Evolutionary conservation across 352 stramenopile genomes (phyloP), one percentile per base, ranked within the genome.

Genomic region (Pseudoperonospora humuli): DNA sequence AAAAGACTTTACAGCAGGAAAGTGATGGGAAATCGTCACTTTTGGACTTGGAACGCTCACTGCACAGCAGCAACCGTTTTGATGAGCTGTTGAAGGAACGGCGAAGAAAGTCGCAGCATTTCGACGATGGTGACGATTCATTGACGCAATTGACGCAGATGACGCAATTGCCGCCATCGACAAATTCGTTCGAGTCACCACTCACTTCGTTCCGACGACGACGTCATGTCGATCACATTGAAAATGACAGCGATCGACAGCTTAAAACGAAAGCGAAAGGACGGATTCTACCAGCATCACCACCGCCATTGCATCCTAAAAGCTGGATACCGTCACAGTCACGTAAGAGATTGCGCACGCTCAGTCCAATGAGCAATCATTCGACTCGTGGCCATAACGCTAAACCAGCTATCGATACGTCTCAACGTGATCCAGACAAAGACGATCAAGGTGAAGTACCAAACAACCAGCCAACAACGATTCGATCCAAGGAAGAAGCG

Each of bases 341-440:
- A 25, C 55, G 59, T 15, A 73, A 73, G 19, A 46, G 56, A 25
- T 37, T 70, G 7, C 56, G 63, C 24, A 55, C 70, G 37, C 56
- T 56, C 13, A 54, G 36, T 2, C 38, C 31, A 1, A 28, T 55
- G 15, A 27, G 18, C 5, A 38, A 38, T 9, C 21, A 48, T 34
- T 11, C 32, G 11, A 39, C 25, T 1, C 38, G 27, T 24, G 52
- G 29, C 0, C 19, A 45, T 5, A 41, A 6, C 7, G 32, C 17
- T 11, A 2, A n/a, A 5, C 35, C 39, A 2, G 39, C 42, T 13
- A 57, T 53, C 7, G 39, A 56, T 39, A 7, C 46, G 23, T 46
- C 38, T 5, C 40, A 50, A 18, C 26, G 35, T 18, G 38, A 37
- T 38, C 50, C 36, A 8, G 53, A 48, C 8, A 29, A 9, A 1